Base-by-base conservation (phyloP, 352 stramenopile species). In the Globisporangium abappressorium region DNA sequence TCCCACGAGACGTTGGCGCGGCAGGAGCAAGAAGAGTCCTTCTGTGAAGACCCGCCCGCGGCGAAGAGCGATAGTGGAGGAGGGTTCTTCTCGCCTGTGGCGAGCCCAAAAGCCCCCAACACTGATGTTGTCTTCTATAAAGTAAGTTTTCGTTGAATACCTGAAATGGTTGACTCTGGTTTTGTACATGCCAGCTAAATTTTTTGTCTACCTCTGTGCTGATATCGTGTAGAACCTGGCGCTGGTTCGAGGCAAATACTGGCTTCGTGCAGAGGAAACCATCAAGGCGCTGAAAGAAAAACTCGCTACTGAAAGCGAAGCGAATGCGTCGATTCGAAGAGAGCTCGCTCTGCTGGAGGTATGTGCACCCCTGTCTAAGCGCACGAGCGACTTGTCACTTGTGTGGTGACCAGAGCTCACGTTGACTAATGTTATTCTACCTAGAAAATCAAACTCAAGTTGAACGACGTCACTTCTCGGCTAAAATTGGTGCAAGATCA, bases 191-290 rank as follows among this genome's bases (percentile, higher is more conserved):
- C 8, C 47, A 26, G 22, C 34, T 62, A 12, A 57, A 15, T 8
- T 4, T 55, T 8, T 4, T 55, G 60, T 28, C n/a, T 20, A 6
- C n/a, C 3, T 46, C 2, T 43, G 38, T 24, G 30, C 38, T 3
- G 24, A 38, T 34, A 38, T 34, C 43, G 9, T 33, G 33, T 55
- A 62, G 69, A 68, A 34, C 41, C 12, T 65, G n/a, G 20, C 64
- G 22, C 46, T 62, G 15, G 11, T 30, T 33, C 59, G 66, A 53
- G 62, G 34, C 8, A 59, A 51, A 24, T 72, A 72, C 34, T 70
- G 62, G 62, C 38, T 69, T 7, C 62, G 15, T 18, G 53, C 67
- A 7, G 61, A 69, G 38, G 55, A 61, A 12, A 47, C 49, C 26
- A 47, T 18, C 12, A 65, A 55, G 12, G 30, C 14, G 43, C 43